Base-by-base conservation (phyloP, 2,329 filamentous ascomycete genomes). In the Pseudogymnoascus sp. region DNA sequence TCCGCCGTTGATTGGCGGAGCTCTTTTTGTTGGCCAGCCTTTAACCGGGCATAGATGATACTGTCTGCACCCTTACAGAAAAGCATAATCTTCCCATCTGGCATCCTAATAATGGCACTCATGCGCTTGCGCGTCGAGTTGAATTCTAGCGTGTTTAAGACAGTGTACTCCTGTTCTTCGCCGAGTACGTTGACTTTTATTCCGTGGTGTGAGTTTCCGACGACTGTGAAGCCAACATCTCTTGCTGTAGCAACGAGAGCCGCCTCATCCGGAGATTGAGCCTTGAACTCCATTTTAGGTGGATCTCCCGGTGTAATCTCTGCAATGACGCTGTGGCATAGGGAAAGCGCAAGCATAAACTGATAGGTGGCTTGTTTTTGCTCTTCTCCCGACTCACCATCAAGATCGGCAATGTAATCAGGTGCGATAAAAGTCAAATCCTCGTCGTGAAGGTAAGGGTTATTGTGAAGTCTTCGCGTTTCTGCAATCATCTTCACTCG, bases 1-100 rank as follows among this genome's bases (percentile, higher is more conserved):
- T 97, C 90, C 2, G 92, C 94, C 1, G 95, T 99, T 15, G 83
- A 81, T 68, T 84, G 83, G 64, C 94, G 85, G 60, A 99, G 82
- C 70, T 96, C 89, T 64, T 85, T 81, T 75, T 99, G 94, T 73
- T 96, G 87, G 58, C 92, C 92, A 65, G 83, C 85, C 75, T 86
- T 90, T 63, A 99, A 79, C 5, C 94, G 88, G 6, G 92, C 92
- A 74, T 97, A 99, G 66, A 99, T 97, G 69, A 97, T 89, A 70
- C 91, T 97, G 73, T 99, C 94, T 35, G 94, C 94, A 66, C 94
- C 94, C 77, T 99, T 99, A 80, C 94, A 99, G 75, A 95, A 96
- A 0, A 99, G 81, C 61, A 94, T 81, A 64, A 99, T 97, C 63
- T 82, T 87, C 40, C 89, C 88, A 73, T 97, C 85, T 0, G 94